phyloP scores from a whole-genome alignment of 1,284 basidiomycete genomes.

The Microbotryum intermedium region DNA sequence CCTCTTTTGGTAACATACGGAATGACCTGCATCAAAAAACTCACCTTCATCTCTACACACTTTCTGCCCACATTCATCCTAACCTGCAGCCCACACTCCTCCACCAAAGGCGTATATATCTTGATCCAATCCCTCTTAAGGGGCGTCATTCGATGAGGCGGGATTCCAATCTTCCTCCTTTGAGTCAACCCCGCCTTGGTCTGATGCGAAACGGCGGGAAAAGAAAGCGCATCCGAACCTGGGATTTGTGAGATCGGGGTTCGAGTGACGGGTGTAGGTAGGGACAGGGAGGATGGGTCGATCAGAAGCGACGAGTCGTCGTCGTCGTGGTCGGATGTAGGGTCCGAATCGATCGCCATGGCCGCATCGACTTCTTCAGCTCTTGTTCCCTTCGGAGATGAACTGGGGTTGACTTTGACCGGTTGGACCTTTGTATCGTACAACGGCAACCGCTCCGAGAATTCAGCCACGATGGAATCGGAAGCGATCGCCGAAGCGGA shows the following conservation, averaged over 20 bases:
- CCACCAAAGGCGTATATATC: constrained; percentile 90
- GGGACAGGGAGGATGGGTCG: constrained; percentile 23
- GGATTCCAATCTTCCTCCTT: constrained; percentile 57
- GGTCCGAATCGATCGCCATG: constrained; percentile 11
- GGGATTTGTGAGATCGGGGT: constrained; percentile 13
- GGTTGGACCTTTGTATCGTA: constrained; percentile 11
- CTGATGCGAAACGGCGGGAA: constrained; percentile 22
- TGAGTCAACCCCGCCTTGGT: constrained; percentile 23
- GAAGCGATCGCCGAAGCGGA: neutral
- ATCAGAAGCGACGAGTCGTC: constrained; percentile 34
- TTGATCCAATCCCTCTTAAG: constrained; percentile 96
- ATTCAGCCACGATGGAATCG: neutral
- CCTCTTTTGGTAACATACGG: too few relatives aligned
- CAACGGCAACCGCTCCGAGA: neutral
- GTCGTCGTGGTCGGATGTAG: constrained; percentile 19
- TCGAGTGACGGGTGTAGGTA: constrained; percentile 24
- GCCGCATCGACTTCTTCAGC: constrained; percentile 8
- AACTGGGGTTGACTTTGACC: constrained; percentile 12
- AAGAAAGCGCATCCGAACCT: constrained; percentile 23
- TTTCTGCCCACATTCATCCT: constrained; percentile 87
- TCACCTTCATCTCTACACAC: constrained; percentile 83
- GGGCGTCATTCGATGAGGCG: constrained; percentile 94
- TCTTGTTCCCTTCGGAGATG: constrained; percentile 4
- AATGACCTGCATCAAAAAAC: constrained; percentile 33
- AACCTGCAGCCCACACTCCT: constrained; percentile 87